Base-by-base conservation (phyloP, 371 early-diverging fungal species). In the Mortierella sp. region DNA sequence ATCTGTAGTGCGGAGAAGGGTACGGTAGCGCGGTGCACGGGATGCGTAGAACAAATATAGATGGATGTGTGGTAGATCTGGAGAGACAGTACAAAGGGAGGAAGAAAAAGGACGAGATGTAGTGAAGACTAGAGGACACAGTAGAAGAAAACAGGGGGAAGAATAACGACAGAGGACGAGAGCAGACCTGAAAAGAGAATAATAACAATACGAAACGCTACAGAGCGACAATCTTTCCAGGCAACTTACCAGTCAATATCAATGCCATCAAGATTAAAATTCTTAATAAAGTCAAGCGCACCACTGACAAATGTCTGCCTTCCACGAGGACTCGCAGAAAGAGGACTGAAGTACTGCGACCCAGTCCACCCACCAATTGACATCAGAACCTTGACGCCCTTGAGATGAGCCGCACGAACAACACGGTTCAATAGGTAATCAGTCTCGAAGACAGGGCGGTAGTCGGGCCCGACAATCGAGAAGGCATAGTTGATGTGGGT, bases 281-380 rank as follows among this genome's bases (percentile, higher is more conserved):
- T 74, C 8, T 88, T 79, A 24, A 92, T 89, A 42, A 88, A 77
- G 9, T 44, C 65, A n/a, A 88, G 58, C 28, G 89, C 85, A 11
- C 80, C 82, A 31, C 91, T 86, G 42, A 93, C 89, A 72, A 95
- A 90, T 2, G 84, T 88, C 31, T 83, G 86, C 16, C 95, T 89
- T 0, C 86, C 68, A 7, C 78, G 75, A 19, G 68, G 42, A 10
- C 80, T 80, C 5, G 91, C 88, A 0, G 91, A 89, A 79, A 95
- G 91, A 6, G 89, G 82, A 24, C 93, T 93, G 79, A 95, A 94
- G 26, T 84, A 80, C 60, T 90, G 84, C 7, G 93, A 94, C 31
- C 94, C 95, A 58, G 94, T 94, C 93, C 94, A 95, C 1, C 95
- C 96, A 70, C 95, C 96, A 14, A 95, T 89, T 11, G 95, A 95